These are phyloP conservation scores for Naganishia sp. DNA, from an alignment of 1,284 basidiomycete genomes.

Conservation along the genomic window DNA sequence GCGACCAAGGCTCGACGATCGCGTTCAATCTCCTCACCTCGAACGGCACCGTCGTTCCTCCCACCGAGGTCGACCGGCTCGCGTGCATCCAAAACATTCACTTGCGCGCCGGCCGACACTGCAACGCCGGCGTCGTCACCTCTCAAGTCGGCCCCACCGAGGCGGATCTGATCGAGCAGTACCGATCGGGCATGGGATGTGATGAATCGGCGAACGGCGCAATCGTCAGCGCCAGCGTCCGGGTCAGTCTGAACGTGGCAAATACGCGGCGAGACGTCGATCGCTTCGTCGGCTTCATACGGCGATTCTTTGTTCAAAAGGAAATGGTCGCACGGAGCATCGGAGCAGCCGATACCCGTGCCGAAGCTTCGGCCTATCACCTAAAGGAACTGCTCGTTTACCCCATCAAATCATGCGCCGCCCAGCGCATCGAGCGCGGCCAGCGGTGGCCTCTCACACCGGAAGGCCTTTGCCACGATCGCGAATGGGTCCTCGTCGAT, in stretches of 20 bases:
- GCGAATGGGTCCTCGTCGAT: constrained; percentile 31
- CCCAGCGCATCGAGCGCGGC: constrained; percentile 9
- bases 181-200: constrained; percentile 27
- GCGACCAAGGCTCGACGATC: constrained; percentile 32
- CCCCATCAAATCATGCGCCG: constrained; percentile 32
- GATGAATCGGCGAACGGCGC: constrained; percentile 20
- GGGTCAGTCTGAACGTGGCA: constrained; percentile 28
- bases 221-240: constrained; percentile 16
- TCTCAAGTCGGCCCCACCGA: constrained; percentile 16
- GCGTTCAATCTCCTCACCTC: constrained; percentile 29
- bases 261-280: constrained; percentile 28
- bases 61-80: constrained; percentile 28
- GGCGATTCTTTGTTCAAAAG: constrained; percentile 23
- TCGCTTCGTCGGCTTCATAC: constrained; percentile 29
- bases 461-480: constrained; percentile 31
- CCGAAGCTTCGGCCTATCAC: not conserved
- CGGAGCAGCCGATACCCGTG: not conserved
- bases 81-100: constrained; percentile 33
- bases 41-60: constrained; percentile 25
- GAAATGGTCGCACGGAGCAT: not conserved
- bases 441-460: constrained; percentile 23
- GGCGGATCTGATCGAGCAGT: constrained; percentile 20
- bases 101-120: constrained; percentile 29
- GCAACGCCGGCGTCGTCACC: constrained; percentile 31
- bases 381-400: constrained; percentile 24